These are phyloP conservation scores for Xylariaceae sp. DNA, from an alignment of 2,329 filamentous ascomycete species.

Conservation along the genomic window DNA sequence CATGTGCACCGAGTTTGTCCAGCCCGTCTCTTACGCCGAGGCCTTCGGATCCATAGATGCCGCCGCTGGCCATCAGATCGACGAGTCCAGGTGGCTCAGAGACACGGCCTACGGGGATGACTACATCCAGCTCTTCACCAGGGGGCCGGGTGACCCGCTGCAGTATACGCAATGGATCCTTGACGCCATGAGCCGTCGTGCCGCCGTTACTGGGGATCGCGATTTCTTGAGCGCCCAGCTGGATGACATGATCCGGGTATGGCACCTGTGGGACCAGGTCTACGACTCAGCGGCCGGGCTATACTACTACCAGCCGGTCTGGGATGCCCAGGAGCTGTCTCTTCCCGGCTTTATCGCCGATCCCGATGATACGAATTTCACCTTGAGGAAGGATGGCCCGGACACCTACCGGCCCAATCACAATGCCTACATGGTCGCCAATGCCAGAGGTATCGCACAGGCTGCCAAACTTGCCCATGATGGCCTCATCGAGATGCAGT, in stretches of 20 bases:
- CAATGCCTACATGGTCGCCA: slow-evolving; percentile 36
- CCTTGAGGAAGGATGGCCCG: slow-evolving; percentile 28
- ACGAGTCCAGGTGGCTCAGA: slow-evolving; percentile 32
- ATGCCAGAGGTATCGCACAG: slow-evolving; percentile 30
- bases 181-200: slow-evolving; percentile 25
- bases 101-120: slow-evolving; percentile 31
- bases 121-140: slow-evolving; percentile 29
- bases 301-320: slow-evolving; percentile 34
- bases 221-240: slow-evolving; percentile 30
- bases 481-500: slow-evolving; percentile 20
- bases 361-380: slow-evolving; percentile 22
- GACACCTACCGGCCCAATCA: slow-evolving; percentile 34
- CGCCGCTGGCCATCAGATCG: slow-evolving; percentile 31
- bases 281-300: slow-evolving; percentile 28
- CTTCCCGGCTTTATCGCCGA: slow-evolving; percentile 31
- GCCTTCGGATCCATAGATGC: slow-evolving; percentile 25
- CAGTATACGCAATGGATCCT: slow-evolving; percentile 32
- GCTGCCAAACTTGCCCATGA: slow-evolving; percentile 29
- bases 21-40: slow-evolving; percentile 29
- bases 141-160: slow-evolving; percentile 28
- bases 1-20: slow-evolving; percentile 35
- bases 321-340: slow-evolving; percentile 35
- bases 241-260: slow-evolving; percentile 31
- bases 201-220: slow-evolving; percentile 30
- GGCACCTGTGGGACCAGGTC: slow-evolving; percentile 30